phyloP scores from a whole-genome alignment of 1,284 basidiomycete genomes.

The Ceratobasidium sp. region DNA sequence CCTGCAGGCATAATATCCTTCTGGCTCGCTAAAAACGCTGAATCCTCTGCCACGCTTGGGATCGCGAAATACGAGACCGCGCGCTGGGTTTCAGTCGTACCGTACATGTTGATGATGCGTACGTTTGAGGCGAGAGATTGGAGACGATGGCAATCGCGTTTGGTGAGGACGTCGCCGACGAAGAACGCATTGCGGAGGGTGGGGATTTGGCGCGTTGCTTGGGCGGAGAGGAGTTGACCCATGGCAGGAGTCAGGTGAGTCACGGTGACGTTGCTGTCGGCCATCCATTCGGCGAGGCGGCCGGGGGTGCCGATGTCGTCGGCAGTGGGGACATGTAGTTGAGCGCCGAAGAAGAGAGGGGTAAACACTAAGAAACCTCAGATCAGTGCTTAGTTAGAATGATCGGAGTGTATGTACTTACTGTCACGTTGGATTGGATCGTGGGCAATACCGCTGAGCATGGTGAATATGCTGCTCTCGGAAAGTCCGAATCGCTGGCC shows the following conservation, averaged over 20 bases:
- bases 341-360: slow-evolving; percentile 96
- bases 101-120: slow-evolving; percentile 99
- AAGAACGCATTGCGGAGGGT: slow-evolving; percentile 95
- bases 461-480: slow-evolving; percentile 90
- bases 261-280: slow-evolving; percentile 87
- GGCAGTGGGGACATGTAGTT: slow-evolving; percentile 95
- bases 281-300: slow-evolving; percentile 99
- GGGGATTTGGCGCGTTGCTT: slow-evolving; percentile 91
- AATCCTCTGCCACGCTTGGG: slow-evolving; percentile 85
- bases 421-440: slow-evolving; percentile 99
- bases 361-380: slow-evolving; percentile 90
- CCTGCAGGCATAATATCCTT: slow-evolving; percentile 99
- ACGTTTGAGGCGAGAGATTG: slow-evolving; percentile 95
- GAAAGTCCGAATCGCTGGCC: slow-evolving; percentile 86
- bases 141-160: slow-evolving; percentile 96
- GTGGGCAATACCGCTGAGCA: slow-evolving; percentile 99
- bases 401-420: slow-evolving; percentile 62
- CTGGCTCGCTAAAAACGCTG: slow-evolving; percentile 92
- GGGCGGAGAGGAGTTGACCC: slow-evolving; percentile 98
- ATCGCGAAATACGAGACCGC: slow-evolving; percentile 98
- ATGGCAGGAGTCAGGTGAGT: slow-evolving; percentile 99
- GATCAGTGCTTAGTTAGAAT: slow-evolving; percentile 32
- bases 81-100: slow-evolving; percentile 98
- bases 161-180: slow-evolving; percentile 99
- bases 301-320: slow-evolving; percentile 99